Base-by-base conservation (phyloP, 2,329 filamentous ascomycete genomes). In the Cercospora beticola region DNA sequence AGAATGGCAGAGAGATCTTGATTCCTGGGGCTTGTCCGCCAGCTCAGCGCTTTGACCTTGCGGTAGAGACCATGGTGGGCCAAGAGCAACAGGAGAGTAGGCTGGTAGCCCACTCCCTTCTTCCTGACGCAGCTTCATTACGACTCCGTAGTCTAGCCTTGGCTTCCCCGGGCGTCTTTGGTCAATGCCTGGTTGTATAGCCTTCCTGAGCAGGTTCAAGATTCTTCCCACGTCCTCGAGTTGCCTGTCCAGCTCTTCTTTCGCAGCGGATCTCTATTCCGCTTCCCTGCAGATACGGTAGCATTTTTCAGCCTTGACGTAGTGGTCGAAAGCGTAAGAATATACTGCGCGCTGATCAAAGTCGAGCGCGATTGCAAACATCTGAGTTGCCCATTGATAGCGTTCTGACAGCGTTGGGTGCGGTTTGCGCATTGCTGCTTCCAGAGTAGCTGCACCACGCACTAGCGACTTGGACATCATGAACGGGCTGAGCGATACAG, bases 321-420 rank as follows among this genome's bases (percentile, higher is more conserved):
- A 63, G 61, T 52, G 43, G 26, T 63, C 61, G 18, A 16, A 63
- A 21, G 61, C 61, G 61, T 52, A 54, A n/a, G 36, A 33, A 49
- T 63, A 63, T 31, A 31, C 43, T 31, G 43, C 61, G n/a, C 30
- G 46, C 36, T 33, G 40, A 23, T 63, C 61, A 26, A 18, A 63
- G 40, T 63, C 49, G 21, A 56, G 49, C 23, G 49, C 49, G 23
- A 56, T 56, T 28, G 49, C 49, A 56, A 56, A 56, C 49, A 56
- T 56, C 26, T 56, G 49, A 16, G 49, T 5, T 56, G 49, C 49
- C 49, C 49, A 56, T 56, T 56, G 23, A 56, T 56, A 56, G 49
- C 49, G 28, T 26, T 59, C 56, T 59, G 56, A 59, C 18, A 59
- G 56, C 30, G 18, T 18, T 7, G 28, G 56, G 18, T 59, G 56